Conservation (phyloP, 2,329 filamentous ascomycete species). For the Lomentospora prolificans region DNA sequence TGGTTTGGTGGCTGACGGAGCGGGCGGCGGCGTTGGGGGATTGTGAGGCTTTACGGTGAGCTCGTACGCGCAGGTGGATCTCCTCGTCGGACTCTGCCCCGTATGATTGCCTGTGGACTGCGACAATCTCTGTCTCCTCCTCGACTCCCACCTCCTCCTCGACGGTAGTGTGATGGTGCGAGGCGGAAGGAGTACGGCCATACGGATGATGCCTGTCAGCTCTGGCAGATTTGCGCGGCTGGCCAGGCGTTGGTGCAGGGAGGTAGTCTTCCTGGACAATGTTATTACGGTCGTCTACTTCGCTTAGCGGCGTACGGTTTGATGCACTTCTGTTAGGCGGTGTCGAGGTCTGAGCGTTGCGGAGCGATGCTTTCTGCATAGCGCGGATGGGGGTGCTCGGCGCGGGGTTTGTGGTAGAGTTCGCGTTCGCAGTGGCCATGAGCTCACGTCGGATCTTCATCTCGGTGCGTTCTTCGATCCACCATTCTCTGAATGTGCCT, state of each 20-base stretch:
- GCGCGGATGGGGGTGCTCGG: slow-evolving; percentile 53
- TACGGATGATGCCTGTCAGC: slow-evolving; percentile 70
- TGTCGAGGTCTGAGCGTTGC: slow-evolving; percentile 65
- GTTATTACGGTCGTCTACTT: slow-evolving; percentile 72
- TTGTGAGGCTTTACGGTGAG: slow-evolving; percentile 50
- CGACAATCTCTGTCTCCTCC: slow-evolving; percentile 50
- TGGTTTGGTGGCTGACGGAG: slow-evolving; percentile 68
- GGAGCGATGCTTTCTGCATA: slow-evolving; percentile 48
- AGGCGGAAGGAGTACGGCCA: slow-evolving; percentile 42
- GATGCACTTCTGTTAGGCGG: slow-evolving; percentile 72
- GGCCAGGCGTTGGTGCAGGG: slow-evolving; percentile 88
- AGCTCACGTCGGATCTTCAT: slow-evolving; percentile 53
- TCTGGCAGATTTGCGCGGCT: slow-evolving; percentile 81
- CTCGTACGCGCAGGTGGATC: slow-evolving; percentile 63
- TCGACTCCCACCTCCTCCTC: slow-evolving; percentile 44
- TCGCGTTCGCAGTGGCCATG: slow-evolving; percentile 34
- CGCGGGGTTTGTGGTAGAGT: slow-evolving; percentile 15
- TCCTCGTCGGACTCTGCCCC: slow-evolving; percentile 73
- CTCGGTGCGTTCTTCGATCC: slow-evolving; percentile 80
- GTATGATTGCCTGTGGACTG: slow-evolving; percentile 51
- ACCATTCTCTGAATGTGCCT: slow-evolving; percentile 96
- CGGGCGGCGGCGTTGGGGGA: slow-evolving; percentile 23
- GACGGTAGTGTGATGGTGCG: slow-evolving; percentile 19
- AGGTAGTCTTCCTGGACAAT: slow-evolving; percentile 77
- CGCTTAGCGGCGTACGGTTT: slow-evolving; percentile 77